Evolutionary conservation across 768 basidiomycete species (phyloP).

Genomic region (Boletus vermiculosoides): DNA sequence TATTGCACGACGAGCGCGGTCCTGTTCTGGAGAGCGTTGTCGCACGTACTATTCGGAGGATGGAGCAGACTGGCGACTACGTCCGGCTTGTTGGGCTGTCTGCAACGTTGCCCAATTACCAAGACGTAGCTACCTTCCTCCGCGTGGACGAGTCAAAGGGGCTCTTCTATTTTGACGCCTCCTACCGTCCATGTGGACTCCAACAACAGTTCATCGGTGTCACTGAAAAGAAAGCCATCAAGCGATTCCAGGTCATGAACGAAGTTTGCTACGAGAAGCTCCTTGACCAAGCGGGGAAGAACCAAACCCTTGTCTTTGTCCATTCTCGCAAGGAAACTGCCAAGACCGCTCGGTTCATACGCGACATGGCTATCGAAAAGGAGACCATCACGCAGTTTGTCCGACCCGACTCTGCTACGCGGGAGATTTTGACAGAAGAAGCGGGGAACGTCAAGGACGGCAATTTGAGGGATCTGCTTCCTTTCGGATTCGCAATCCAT

Average conservation of each 20-base stretch:
- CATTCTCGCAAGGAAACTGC: slow-evolving; percentile 98
- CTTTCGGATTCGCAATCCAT: slow-evolving; percentile 97
- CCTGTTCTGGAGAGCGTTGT: slow-evolving; percentile 93
- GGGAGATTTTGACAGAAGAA: slow-evolving; percentile 87
- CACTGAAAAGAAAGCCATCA: slow-evolving; percentile 99
- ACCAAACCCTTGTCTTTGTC: slow-evolving; percentile 94
- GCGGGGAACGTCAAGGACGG: slow-evolving; percentile 78
- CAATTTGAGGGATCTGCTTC: slow-evolving; percentile 84
- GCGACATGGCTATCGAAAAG: slow-evolving; percentile 94
- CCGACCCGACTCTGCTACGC: slow-evolving; percentile 85
- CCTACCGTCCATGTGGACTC: slow-evolving; percentile 90
- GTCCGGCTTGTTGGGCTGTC: slow-evolving; percentile 94
- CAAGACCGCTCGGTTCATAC: slow-evolving; percentile 92
- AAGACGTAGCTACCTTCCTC: slow-evolving; percentile 96
- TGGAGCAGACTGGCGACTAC: slow-evolving; percentile 93
- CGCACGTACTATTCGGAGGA: slow-evolving; percentile 84
- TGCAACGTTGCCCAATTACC: slow-evolving; percentile 97
- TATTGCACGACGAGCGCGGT: slow-evolving; percentile 96
- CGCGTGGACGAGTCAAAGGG: slow-evolving; percentile 91
- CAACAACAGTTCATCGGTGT: slow-evolving; percentile 97
- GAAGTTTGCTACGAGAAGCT: slow-evolving; percentile 99
- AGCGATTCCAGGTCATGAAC: slow-evolving; percentile 96
- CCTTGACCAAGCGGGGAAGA: slow-evolving; percentile 85
- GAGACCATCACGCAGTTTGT: slow-evolving; percentile 97
- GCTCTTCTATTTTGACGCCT: slow-evolving; percentile 94